Evolutionary conservation across 257 asterid genomes (phyloP), one percentile per base, ranked within the genome.

Genomic region (Plantago major): DNA sequence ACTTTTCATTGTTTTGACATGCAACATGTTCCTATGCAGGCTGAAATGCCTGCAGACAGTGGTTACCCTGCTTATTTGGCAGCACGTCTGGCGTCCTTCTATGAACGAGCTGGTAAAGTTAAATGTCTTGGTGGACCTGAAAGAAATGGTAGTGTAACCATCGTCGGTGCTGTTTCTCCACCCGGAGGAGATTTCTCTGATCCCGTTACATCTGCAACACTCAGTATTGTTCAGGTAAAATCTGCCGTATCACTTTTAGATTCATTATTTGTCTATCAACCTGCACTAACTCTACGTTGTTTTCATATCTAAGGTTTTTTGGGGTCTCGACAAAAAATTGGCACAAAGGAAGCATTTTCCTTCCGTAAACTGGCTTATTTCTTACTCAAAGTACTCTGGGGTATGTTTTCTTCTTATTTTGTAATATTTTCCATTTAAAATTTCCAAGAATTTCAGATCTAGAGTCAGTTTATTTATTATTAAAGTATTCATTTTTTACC

Each of bases 151-250:
- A 93, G 99, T 78, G 99, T 93, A 62, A 93, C 99, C 18, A 93
- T 93, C 69, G 99, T 93, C 60, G 99, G 99, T 68, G 99, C 99
- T 30, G 99, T 93, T 73, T 93, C 99, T 73, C 99, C 99, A 63
- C 99, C 99, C 0, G 99, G 99, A 66, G 99, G 99, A 71, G 97
- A 93, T 82, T 93, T 93, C 71, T 93, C 99, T 17, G 99, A 93
- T 75, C 99, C 99, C 71, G 99, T 93, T 69, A 93, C 99, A 47
- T 89, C 99, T 68, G 97, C 99, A 46, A 93, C 99, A 48, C 99
- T 93, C 71, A 84, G 99, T 77, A 93, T 93, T 57, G 99, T 93
- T 71, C 99, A 93, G 96, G 99, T 82, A 67, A 72, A 59, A 46
- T 42, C 63, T 15, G 11, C 49, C 28, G 50, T 54, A 59, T 47